phyloP scores from a whole-genome alignment of 768 basidiomycete genomes.

The Rhodotorula graminis region DNA sequence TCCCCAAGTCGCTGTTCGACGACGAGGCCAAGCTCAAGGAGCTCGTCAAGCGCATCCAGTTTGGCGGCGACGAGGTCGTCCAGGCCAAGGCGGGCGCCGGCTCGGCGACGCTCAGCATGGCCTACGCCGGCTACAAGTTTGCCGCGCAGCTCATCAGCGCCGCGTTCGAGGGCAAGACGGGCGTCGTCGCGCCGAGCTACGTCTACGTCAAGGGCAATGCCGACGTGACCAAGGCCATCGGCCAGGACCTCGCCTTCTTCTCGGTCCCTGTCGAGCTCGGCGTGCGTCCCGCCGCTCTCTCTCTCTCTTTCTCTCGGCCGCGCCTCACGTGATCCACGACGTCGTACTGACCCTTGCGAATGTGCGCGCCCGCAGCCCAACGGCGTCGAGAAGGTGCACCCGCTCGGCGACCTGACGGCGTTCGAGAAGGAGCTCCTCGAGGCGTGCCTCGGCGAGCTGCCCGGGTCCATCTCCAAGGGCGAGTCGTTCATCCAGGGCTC shows the following conservation, averaged over 20 bases:
- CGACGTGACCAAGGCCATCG: conserved; percentile 74
- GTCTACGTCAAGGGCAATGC: conserved; percentile 68
- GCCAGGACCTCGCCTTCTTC: conserved; percentile 75
- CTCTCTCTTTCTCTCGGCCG: background rate
- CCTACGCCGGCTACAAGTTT: conserved; percentile 73
- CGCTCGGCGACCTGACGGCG: conserved; percentile 69
- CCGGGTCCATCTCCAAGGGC: conserved; percentile 59
- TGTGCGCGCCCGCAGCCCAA: conserved; percentile 58
- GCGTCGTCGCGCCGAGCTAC: conserved; percentile 70
- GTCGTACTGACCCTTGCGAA: background rate
- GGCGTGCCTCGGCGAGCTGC: conserved; percentile 75
- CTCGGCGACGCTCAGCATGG: conserved; percentile 71
- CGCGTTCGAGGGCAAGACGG: conserved; percentile 77
- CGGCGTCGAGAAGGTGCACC: conserved; percentile 74
- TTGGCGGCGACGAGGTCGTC: conserved; percentile 95
- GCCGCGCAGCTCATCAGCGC: conserved; percentile 76
- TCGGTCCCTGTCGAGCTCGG: conserved; percentile 83
- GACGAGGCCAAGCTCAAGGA: conserved; percentile 52
- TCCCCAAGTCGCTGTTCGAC: conserved; percentile 53
- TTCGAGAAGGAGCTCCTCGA: conserved; percentile 71
- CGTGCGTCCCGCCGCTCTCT: conserved; percentile 50
- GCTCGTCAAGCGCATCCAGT: conserved; percentile 81
- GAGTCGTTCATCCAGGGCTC: conserved; percentile 36
- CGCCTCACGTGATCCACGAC: background rate
- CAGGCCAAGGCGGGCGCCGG: conserved; percentile 93